A percentile compares a stretch with the other conserved stretches of the same genome.
These are phyloP conservation scores for Candida ascalaphidarum DNA, from an alignment of 805 yeast genomes.

Conservation along the genomic window DNA sequence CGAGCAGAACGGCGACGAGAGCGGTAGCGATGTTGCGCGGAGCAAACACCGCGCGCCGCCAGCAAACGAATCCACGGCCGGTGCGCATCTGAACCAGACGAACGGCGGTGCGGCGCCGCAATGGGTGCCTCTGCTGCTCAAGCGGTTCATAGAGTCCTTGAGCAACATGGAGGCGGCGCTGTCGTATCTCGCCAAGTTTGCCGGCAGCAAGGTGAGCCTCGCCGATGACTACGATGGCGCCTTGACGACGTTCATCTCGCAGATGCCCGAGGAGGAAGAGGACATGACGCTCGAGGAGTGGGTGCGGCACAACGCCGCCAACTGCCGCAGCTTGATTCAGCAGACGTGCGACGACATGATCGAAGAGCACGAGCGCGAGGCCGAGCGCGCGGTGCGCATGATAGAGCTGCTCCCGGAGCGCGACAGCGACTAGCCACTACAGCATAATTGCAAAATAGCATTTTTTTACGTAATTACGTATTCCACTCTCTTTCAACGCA, in stretches of 20 bases:
- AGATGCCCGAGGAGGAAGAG: slow-evolving; percentile 64
- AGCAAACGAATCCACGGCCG: no score
- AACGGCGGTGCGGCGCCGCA: not conserved
- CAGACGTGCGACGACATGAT: slow-evolving; percentile 41
- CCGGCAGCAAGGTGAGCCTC: slow-evolving; percentile 31
- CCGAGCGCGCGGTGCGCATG: slow-evolving; percentile 39
- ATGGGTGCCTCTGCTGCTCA: slow-evolving; percentile 7
- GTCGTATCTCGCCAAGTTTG: slow-evolving; percentile 21
- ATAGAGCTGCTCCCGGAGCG: slow-evolving; percentile 25
- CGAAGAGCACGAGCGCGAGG: slow-evolving; percentile 37
- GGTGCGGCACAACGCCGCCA: slow-evolving; percentile 48
- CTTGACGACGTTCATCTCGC: slow-evolving; percentile 52
- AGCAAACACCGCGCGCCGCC: not conserved
- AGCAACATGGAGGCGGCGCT: slow-evolving; percentile 26
- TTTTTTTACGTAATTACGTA: no score
- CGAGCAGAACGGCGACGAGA: not conserved
- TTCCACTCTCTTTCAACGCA: no score
- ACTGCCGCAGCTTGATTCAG: slow-evolving; percentile 41
- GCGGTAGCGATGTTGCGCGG: not conserved
- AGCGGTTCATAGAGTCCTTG: slow-evolving; percentile 8
- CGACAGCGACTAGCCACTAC: no score
- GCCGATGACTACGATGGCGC: slow-evolving; percentile 61
- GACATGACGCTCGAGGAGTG: slow-evolving; percentile 66
- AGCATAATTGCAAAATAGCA: no score
- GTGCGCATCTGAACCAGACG: not conserved